Base-by-base conservation (phyloP, 2,329 filamentous ascomycete species). In the Xylariales sp. region DNA sequence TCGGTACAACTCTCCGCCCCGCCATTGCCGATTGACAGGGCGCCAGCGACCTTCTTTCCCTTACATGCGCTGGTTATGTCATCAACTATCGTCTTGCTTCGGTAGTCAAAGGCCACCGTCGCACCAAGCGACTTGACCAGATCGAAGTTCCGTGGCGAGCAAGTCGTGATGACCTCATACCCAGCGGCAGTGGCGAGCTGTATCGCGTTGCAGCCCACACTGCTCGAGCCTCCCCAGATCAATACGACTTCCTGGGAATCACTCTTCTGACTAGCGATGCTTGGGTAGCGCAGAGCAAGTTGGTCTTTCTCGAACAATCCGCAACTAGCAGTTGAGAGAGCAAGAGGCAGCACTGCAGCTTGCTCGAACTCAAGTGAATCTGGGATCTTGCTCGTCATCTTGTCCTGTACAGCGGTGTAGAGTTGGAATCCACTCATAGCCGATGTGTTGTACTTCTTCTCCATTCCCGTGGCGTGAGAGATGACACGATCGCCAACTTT, bases 401-500 rank as follows among this genome's bases (percentile, higher is more conserved):
- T 24, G 4, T 18, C 16, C 18, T 21, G 8, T 2, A 45, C 12
- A 3, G 25, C 34, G 11, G 29, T 35, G 15, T n/a, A 28, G 3
- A 32, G 2, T 9, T 31, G 34, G 27, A 28, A 29, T 9, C 15
- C 16, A 6, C 16, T 5, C 28, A 31, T 16, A 25, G 14, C 21
- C 15, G 31, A 25, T 6, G n/a, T 35, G 16, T 35, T 36, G 31
- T 25, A 12, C 8, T 31, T 31, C 38, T 40, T 33, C 4, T 50
- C 24, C 20, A 18, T 24, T 7, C 78, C 76, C 47, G 74, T 72
- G 5, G 61, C 59, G 40, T 74, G 69, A 1, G 74, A 74, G 24
- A 64, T 66, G 24, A 81, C 63, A 3, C 70, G 64, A 49, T 80
- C 76, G 11, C 77, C 76, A 42, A 61, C 58, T 47, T 70, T 67